Base-by-base conservation (phyloP, 176 grass and related monocot genomes). In the Tuctoria greenei region DNA sequence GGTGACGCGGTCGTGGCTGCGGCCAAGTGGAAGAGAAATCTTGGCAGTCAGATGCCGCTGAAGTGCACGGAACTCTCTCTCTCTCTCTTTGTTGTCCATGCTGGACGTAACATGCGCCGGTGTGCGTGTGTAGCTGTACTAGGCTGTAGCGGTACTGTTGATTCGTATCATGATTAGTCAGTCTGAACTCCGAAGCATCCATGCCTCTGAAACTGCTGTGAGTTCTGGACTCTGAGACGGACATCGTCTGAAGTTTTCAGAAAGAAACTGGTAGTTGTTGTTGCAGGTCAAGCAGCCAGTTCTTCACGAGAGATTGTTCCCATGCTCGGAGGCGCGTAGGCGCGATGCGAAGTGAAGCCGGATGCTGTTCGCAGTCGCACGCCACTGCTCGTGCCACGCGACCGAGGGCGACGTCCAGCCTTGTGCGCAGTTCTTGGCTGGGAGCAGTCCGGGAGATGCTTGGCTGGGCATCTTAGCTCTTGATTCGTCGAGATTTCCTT, bases 11-110 rank as follows among this genome's bases (percentile, higher is more conserved):
- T n/a, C 17, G 6, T 65, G n/a, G 7, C 0, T 21, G 61, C 28
- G 20, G 51, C 37, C 45, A 23, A 54, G 61, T 39, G 74, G 74
- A 65, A 3, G 43, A 25, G 44, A 66, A 39, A 66, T 13, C 61
- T 24, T 23, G 20, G 3, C 1, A 42, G 27, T 8, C 18, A 49
- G 75, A 26, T 7, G 45, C 4, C 34, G 17, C 61, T 66, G 61
- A 35, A 66, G 75, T 77, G 34, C 75, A 77, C 75, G 75, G 45
- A 39, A 77, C 75, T 77, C 20, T 6, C 59, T 24, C 60, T 25
- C n/a, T n/a, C n/a, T n/a, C n/a, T n/a, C n/a, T n/a, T n/a, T n/a
- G n/a, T 31, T 34, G 58, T 16, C 34, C 16, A 61, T 61, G 58
- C 58, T 61, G 26, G 26, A 34, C 15, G 60, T 35, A 36, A 63